Conservation (phyloP, 257 asterid genomes). For the Ballota nigra region DNA sequence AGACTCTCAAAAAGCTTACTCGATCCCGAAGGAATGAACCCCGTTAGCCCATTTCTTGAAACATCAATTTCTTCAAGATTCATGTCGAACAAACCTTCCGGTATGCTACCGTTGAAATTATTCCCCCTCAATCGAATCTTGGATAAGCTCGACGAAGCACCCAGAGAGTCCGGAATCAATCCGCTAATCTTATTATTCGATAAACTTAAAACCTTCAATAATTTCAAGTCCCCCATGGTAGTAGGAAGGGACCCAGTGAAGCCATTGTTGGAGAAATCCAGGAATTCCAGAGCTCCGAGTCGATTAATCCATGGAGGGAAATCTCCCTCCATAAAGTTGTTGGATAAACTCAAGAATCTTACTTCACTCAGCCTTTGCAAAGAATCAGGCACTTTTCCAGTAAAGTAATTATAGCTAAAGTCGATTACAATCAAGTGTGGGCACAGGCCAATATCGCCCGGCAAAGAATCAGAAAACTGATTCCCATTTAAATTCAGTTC, state of each 20-base stretch:
- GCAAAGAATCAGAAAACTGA: constrained; percentile 63
- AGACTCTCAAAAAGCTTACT: constrained; percentile 59
- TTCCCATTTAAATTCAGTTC: constrained; percentile 48
- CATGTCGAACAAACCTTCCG: constrained; percentile 55
- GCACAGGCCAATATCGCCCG: constrained; percentile 69
- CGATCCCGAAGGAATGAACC: constrained; percentile 59
- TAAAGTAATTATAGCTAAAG: constrained; percentile 47
- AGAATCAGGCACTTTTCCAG: constrained; percentile 55
- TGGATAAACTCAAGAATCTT: constrained; percentile 37
- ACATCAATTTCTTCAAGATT: constrained; percentile 69
- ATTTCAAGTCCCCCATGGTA: constrained; percentile 50
- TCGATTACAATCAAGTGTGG: constrained; percentile 64
- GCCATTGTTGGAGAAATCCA: constrained; percentile 61
- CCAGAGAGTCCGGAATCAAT: constrained; percentile 53
- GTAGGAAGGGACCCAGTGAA: constrained; percentile 56
- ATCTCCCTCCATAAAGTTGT: constrained; percentile 55
- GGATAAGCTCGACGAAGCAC: constrained; percentile 37
- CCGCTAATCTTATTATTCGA: constrained; percentile 53
- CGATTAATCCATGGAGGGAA: constrained; percentile 73
- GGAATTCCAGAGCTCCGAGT: constrained; percentile 40
- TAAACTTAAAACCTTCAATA: constrained; percentile 40
- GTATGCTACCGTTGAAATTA: constrained; percentile 55
- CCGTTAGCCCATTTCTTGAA: constrained; percentile 62
- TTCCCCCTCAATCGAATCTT: constrained; percentile 55
- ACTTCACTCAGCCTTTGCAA: constrained; percentile 47